These are phyloP conservation scores for Backusella westeae DNA, from an alignment of 192 early-diverging fungal genomes.

Conservation along the genomic window DNA sequence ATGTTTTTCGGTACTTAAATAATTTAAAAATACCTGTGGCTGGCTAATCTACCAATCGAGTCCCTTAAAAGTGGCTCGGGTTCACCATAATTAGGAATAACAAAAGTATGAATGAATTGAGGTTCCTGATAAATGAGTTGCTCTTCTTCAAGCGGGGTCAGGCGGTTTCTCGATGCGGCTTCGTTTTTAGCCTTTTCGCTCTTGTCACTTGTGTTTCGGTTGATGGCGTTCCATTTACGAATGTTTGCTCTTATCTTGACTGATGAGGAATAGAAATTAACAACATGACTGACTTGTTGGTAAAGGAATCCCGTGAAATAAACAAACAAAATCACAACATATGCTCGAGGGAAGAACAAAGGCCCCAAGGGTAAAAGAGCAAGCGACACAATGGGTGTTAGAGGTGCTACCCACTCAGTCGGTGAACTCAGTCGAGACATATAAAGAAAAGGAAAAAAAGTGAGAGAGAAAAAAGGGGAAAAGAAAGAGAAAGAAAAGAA, in stretches of 20 bases:
- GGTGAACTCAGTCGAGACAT: constrained; percentile 19
- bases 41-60: constrained; percentile 62
- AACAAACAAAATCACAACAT: constrained; percentile 40
- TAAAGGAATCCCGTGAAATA: constrained; percentile 47
- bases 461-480: neutral
- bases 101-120: constrained; percentile 55
- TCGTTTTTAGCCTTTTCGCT: neutral
- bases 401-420: constrained; percentile 45
- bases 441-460: neutral
- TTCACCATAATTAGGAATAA: constrained; percentile 71
- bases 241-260: constrained; percentile 39
- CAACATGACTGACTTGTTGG: constrained; percentile 44
- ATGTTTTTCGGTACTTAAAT: neutral
- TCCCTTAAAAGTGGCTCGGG: constrained; percentile 61
- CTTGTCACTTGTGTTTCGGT: neutral
- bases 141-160: neutral
- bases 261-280: constrained; percentile 44
- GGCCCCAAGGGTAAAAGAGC: constrained; percentile 40
- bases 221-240: constrained; percentile 33
- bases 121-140: neutral
- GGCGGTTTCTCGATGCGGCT: neutral
- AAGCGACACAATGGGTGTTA: constrained; percentile 36
- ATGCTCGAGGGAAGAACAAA: constrained; percentile 40
- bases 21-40: constrained; percentile 45
- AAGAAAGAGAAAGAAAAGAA: neutral